Conservation (phyloP, 2,329 filamentous ascomycete genomes). For the Trichoderma atroviride region DNA sequence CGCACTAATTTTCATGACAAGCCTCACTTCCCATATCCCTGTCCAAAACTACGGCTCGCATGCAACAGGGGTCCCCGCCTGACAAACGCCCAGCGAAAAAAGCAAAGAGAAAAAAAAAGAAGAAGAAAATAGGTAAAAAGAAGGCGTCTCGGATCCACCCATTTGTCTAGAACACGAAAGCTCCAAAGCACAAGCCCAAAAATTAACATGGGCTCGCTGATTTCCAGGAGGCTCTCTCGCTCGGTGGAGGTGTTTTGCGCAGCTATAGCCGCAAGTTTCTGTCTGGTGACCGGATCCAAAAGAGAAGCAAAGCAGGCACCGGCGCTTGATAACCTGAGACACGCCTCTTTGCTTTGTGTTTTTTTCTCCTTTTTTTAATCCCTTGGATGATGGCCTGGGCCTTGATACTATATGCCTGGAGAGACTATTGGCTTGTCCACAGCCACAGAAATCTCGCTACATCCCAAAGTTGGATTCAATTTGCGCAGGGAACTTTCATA, state of each 20-base stretch:
- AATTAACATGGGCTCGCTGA: too few relatives aligned
- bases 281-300: background rate
- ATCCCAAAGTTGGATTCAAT: background rate
- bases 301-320: background rate
- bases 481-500: background rate
- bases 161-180: slow-evolving; percentile 13
- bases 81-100: background rate
- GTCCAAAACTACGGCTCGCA: slow-evolving; percentile 4
- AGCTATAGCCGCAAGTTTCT: background rate
- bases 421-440: background rate
- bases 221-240: background rate
- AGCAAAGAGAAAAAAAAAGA: background rate
- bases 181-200: background rate
- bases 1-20: slow-evolving; percentile 13
- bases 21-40: slow-evolving; percentile 8
- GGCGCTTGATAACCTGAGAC: background rate
- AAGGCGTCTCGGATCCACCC: slow-evolving; percentile 16
- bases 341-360: background rate
- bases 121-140: background rate
- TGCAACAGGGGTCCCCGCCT: slow-evolving; percentile 4
- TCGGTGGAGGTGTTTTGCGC: background rate
- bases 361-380: background rate
- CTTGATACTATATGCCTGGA: background rate
- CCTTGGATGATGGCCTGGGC: background rate
- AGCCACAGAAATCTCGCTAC: background rate